These are phyloP conservation scores for Penicillium sp. DNA, from an alignment of 2,329 filamentous ascomycete genomes.

Conservation along the genomic window DNA sequence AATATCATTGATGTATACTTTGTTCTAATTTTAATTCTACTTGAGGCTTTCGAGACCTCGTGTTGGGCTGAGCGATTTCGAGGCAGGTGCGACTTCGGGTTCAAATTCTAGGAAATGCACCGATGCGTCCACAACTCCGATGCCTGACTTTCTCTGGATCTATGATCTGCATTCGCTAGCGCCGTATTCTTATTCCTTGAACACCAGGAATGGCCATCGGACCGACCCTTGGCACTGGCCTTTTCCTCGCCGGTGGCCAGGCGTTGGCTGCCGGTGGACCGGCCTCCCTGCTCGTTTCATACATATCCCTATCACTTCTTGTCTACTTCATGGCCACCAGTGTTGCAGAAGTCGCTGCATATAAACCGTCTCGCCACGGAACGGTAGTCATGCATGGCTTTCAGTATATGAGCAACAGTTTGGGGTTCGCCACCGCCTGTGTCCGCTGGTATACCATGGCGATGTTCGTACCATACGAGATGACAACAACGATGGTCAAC, in stretches of 20 bases:
- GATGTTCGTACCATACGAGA: constrained; percentile 57
- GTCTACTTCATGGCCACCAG: constrained; percentile 51
- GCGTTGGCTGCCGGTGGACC: constrained; percentile 56
- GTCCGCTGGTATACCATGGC: constrained; percentile 50
- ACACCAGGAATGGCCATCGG: constrained; percentile 54
- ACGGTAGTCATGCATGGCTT: constrained; percentile 43
- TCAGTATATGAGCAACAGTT: constrained; percentile 39
- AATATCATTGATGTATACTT: neutral
- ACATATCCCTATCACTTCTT: constrained; percentile 49
- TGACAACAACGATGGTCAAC: constrained; percentile 65
- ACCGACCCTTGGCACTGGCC: constrained; percentile 57
- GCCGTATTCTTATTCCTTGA: constrained; percentile 5
- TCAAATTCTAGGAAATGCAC: neutral
- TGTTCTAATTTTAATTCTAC: neutral
- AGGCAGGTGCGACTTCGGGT: constrained; percentile 16
- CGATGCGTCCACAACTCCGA: neutral
- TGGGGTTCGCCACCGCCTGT: constrained; percentile 41
- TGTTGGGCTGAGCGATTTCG: neutral
- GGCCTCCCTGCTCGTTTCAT: constrained; percentile 54
- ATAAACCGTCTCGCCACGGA: constrained; percentile 39
- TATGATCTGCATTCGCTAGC: neutral
- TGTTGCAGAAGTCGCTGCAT: constrained; percentile 40
- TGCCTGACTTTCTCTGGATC: neutral
- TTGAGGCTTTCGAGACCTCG: neutral
- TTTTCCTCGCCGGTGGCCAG: constrained; percentile 57